These are phyloP conservation scores for Sarcodon sp. DNA, from an alignment of 768 basidiomycete genomes.

Conservation along the genomic window DNA sequence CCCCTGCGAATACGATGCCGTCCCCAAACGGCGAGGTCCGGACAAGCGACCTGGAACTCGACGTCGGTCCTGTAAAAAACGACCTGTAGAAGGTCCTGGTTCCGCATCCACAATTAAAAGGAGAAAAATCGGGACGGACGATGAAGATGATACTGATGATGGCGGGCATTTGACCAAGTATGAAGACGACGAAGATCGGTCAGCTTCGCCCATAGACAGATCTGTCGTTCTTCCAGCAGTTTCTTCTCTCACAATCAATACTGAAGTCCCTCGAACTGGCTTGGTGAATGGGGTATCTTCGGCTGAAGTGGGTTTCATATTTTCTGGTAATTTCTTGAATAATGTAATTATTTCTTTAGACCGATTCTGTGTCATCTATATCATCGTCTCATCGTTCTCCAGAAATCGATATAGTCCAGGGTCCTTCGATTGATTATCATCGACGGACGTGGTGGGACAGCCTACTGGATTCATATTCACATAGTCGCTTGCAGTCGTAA, in stretches of 20 bases:
- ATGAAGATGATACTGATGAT: constrained; percentile 8
- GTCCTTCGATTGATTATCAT: constrained; percentile 19
- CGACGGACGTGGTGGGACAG: constrained; percentile 35
- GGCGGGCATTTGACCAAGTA: background rate
- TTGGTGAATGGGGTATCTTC: no score
- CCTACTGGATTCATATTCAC: constrained; percentile 28
- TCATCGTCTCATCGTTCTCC: background rate
- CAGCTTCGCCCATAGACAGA: background rate
- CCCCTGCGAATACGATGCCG: constrained; percentile 68
- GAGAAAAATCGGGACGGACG: constrained; percentile 17
- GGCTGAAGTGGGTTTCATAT: no score
- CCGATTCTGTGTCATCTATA: background rate
- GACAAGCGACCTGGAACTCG: constrained; percentile 80
- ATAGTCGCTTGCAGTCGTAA: constrained; percentile 29
- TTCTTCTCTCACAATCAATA: background rate
- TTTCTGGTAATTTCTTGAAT: no score
- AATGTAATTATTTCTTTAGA: no score
- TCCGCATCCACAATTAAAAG: constrained; percentile 4
- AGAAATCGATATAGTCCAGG: background rate
- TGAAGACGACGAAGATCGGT: constrained; percentile 14
- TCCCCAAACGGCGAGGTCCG: constrained; percentile 73
- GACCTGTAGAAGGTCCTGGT: constrained; percentile 32
- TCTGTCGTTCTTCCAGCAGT: background rate
- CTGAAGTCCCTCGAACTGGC: background rate
- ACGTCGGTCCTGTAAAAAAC: constrained; percentile 77